A percentile compares a stretch with the other conserved stretches of the same genome.
Conservation (phyloP, 257 asterid genomes). For the Solanum habrochaites region DNA sequence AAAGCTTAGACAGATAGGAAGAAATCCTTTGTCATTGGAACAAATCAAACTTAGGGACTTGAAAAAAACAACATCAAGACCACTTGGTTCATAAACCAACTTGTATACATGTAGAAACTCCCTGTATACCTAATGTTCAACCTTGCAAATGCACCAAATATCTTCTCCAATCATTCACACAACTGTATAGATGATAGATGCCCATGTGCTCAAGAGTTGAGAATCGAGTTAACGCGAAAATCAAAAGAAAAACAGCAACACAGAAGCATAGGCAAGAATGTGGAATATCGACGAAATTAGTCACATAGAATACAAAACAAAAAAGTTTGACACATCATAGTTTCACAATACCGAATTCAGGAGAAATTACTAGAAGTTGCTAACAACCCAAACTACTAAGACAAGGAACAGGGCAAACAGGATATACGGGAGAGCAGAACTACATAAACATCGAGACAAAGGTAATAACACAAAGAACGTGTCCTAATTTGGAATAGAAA, state of each 20-base stretch:
- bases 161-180: not conserved
- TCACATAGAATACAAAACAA: constrained; percentile 5
- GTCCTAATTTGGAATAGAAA: constrained; percentile 27
- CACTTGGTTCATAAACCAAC: too few species aligned
- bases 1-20: not conserved
- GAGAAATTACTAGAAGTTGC: constrained; percentile 6
- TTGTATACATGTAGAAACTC: not conserved
- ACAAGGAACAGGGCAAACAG: constrained; percentile 17
- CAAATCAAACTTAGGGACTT: not conserved
- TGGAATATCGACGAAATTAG: constrained; percentile 14
- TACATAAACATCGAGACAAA: constrained; percentile 7
- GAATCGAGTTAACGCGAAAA: not conserved
- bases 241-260: not conserved
- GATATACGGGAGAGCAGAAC: constrained; percentile 12
- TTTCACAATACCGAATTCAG: constrained; percentile 9
- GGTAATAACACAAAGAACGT: not conserved
- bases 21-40: not conserved
- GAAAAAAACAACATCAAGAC: not conserved
- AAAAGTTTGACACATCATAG: constrained; percentile 3
- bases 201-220: not conserved
- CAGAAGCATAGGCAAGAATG: not conserved
- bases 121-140: not conserved
- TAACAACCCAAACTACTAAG: constrained; percentile 12
- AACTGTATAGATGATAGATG: not conserved
- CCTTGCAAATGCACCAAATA: not conserved